phyloP scores from a whole-genome alignment of 345 rosid genomes.

The Noccaea bulbosa region DNA sequence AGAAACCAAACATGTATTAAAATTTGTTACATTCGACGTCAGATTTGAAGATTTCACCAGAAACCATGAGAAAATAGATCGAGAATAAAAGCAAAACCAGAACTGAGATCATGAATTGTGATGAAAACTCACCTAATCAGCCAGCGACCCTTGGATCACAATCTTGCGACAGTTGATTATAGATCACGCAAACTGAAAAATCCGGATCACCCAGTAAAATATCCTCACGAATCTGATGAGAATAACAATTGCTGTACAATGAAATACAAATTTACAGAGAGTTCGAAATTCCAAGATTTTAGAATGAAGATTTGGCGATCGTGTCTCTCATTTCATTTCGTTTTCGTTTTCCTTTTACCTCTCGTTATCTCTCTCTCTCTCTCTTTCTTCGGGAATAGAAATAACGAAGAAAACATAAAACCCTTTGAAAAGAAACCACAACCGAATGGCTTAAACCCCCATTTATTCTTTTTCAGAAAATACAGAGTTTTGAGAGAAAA shows the following conservation, averaged over 20 bases:
- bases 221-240: slow-evolving; percentile 22
- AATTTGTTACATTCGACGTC: slow-evolving; percentile 1
- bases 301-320: slow-evolving; percentile 13
- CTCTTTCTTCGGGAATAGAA: slow-evolving; percentile 40
- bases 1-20: slow-evolving; percentile 19
- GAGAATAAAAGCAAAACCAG: slow-evolving; percentile 5
- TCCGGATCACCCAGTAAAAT: slow-evolving; percentile 19
- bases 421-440: slow-evolving; percentile 50
- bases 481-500: slow-evolving; percentile 8
- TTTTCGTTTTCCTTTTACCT: not conserved
- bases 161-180: slow-evolving; percentile 15
- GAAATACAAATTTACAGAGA: slow-evolving; percentile 4
- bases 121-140: slow-evolving; percentile 38
- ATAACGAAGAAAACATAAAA: slow-evolving; percentile 44
- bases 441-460: slow-evolving; percentile 61
- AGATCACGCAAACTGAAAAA: slow-evolving; percentile 32
- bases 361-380: slow-evolving; percentile 20
- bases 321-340: slow-evolving; percentile 21
- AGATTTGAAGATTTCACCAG: slow-evolving; percentile 35
- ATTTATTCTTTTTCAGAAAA: slow-evolving; percentile 28
- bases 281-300: slow-evolving; percentile 14
- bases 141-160: slow-evolving; percentile 35
- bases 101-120: slow-evolving; percentile 13
- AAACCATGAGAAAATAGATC: slow-evolving; percentile 20
- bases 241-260: slow-evolving; percentile 4